Evolutionary conservation across 129 eudicot species (phyloP).

Genomic region (Ambrosia trifida): DNA sequence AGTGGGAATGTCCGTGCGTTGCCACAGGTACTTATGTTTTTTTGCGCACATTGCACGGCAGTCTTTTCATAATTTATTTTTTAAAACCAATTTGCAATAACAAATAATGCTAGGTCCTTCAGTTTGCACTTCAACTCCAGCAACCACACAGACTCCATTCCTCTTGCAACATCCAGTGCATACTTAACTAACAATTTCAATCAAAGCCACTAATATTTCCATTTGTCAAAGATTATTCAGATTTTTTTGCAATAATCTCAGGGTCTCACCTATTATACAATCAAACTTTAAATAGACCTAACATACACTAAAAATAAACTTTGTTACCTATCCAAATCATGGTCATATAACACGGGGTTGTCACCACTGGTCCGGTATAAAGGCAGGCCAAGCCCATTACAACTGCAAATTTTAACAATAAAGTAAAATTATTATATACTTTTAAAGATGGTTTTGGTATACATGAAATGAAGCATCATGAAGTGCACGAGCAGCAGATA

Average conservation of each 20-base stretch:
- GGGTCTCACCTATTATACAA: background rate
- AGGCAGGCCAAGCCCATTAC: slow-evolving; percentile 69
- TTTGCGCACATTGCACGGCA: no score
- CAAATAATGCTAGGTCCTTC: slow-evolving; percentile 98
- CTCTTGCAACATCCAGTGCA: slow-evolving; percentile 94
- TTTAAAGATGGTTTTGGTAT: slow-evolving; percentile 13
- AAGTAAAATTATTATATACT: background rate
- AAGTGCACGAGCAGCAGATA: no score
- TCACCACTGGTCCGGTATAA: slow-evolving; percentile 96
- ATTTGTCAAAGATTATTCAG: background rate
- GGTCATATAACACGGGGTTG: slow-evolving; percentile 95
- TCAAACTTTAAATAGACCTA: slow-evolving; percentile 7
- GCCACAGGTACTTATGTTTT: no score
- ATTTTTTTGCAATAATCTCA: background rate
- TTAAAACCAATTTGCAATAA: slow-evolving; percentile 65
- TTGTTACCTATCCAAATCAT: slow-evolving; percentile 89
- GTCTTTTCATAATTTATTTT: no score
- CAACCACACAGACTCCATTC: slow-evolving; percentile 97
- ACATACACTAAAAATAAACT: background rate
- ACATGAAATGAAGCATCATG: slow-evolving; percentile 97
- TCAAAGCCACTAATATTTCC: slow-evolving; percentile 81
- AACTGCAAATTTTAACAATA: slow-evolving; percentile 46
- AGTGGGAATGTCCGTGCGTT: no score
- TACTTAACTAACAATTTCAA: slow-evolving; percentile 89
- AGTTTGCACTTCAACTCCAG: slow-evolving; percentile 93